phyloP scores from a whole-genome alignment of 495 filamentous ascomycete species.

The Cudoniella acicularis region DNA sequence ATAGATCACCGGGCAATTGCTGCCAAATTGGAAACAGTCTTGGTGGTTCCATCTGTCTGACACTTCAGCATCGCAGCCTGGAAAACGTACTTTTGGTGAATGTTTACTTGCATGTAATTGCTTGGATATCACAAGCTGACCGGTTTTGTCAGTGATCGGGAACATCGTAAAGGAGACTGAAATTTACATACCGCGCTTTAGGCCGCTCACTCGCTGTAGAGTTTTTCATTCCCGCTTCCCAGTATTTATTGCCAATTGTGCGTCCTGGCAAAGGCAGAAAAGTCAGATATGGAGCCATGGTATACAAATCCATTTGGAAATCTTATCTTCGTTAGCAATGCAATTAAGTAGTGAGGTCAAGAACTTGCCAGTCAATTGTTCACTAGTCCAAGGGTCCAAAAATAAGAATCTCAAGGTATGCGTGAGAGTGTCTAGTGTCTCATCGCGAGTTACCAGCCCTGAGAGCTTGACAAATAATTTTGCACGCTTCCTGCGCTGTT shows the following conservation, averaged over 20 bases:
- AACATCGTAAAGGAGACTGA: too few relatives aligned
- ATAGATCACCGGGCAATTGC: too few relatives aligned
- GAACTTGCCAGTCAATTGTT: conserved; percentile 11
- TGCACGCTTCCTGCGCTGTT: neutral
- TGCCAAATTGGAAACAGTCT: too few relatives aligned
- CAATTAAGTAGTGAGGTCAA: neutral
- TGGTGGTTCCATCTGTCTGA: too few relatives aligned
- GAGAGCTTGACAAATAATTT: conserved; percentile 9
- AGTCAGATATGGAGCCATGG: conserved; percentile 9
- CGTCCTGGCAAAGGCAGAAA: conserved; percentile 9
- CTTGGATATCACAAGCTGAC: too few relatives aligned
- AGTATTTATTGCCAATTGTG: neutral
- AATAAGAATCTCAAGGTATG: conserved; percentile 16
- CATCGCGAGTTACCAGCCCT: conserved; percentile 6
- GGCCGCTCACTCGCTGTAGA: neutral
- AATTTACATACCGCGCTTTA: neutral
- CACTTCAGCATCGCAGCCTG: too few relatives aligned
- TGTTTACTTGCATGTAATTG: too few relatives aligned
- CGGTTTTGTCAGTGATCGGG: too few relatives aligned
- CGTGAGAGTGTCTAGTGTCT: conserved; percentile 6
- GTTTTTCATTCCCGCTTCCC: neutral
- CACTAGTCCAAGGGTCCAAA: neutral
- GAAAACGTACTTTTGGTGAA: too few relatives aligned
- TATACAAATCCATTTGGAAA: conserved; percentile 15
- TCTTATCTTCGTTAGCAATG: neutral